Evolutionary conservation across 2,329 filamentous ascomycete species (phyloP).

Genomic region (Dryadomyces quercivorus): DNA sequence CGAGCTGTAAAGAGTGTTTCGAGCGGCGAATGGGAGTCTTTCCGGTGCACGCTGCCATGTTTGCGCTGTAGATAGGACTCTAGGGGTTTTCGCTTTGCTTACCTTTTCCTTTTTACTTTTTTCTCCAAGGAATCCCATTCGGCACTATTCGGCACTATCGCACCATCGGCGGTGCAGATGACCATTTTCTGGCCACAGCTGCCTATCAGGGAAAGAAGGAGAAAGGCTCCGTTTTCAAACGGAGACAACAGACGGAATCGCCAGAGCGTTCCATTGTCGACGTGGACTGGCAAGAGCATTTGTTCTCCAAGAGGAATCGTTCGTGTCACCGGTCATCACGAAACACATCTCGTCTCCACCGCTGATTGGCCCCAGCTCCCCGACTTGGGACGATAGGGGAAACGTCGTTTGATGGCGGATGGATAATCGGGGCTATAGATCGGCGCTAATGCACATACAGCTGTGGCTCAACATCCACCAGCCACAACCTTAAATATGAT

Average conservation of each 20-base stretch:
- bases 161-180: too few relatives aligned
- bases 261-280: background rate
- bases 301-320: background rate
- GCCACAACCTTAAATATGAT: constrained; percentile 9
- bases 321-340: background rate
- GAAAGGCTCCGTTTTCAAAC: background rate
- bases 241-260: background rate
- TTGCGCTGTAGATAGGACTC: too few relatives aligned
- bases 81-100: too few relatives aligned
- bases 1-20: background rate
- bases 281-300: too few relatives aligned
- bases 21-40: too few relatives aligned
- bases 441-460: constrained; percentile 13
- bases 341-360: constrained; percentile 1
- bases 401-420: constrained; percentile 1
- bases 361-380: constrained; percentile 9
- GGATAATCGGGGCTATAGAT: constrained; percentile 9
- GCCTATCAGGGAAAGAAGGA: too few relatives aligned
- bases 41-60: too few relatives aligned
- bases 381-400: constrained; percentile 10
- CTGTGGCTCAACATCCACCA: constrained; percentile 5
- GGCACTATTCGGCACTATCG: too few relatives aligned
- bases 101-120: too few relatives aligned
- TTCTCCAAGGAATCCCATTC: too few relatives aligned
- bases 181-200: too few relatives aligned